Evolutionary conservation across 805 yeast genomes (phyloP).

Genomic region (Metschnikowia sp.): DNA sequence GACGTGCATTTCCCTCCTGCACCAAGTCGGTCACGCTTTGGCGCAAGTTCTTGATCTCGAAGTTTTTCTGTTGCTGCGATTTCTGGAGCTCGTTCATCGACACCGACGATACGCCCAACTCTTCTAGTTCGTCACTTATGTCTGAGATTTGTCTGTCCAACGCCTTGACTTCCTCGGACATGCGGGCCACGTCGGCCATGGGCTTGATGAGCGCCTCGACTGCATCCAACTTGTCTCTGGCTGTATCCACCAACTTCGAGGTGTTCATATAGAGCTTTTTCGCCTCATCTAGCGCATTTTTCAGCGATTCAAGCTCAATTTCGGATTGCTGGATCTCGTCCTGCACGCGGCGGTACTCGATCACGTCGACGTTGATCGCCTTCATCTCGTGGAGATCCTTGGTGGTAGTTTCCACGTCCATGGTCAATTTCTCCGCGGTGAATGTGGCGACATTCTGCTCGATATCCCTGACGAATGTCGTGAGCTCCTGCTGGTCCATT

Average conservation of each 20-base stretch:
- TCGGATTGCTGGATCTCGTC: neutral
- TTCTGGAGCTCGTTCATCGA: constrained; percentile 48
- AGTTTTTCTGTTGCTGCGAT: constrained; percentile 34
- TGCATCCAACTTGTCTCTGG: constrained; percentile 7
- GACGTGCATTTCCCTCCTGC: constrained; percentile 44
- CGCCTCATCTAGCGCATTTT: neutral
- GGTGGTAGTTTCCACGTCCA: constrained; percentile 29
- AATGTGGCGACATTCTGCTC: constrained; percentile 27
- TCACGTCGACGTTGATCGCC: constrained; percentile 27
- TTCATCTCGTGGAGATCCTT: constrained; percentile 31
- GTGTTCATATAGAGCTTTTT: neutral
- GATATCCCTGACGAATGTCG: constrained; percentile 26
- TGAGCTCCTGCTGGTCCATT: constrained; percentile 45
- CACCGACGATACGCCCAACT: constrained; percentile 32
- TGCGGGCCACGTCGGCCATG: constrained; percentile 32
- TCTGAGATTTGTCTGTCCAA: constrained; percentile 25
- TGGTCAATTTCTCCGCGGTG: constrained; percentile 25
- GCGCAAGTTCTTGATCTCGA: constrained; percentile 41
- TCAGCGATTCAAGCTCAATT: neutral
- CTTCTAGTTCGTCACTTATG: constrained; percentile 33
- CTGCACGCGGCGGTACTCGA: constrained; percentile 23
- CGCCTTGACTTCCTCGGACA: constrained; percentile 27
- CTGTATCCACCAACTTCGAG: neutral
- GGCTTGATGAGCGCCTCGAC: constrained; percentile 24
- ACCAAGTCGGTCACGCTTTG: constrained; percentile 22